Percentiles rank a stretch among this genome's conserved stretches.
phyloP scores from a whole-genome alignment of 495 filamentous ascomycete species.

The Aspergillus conjunctus region DNA sequence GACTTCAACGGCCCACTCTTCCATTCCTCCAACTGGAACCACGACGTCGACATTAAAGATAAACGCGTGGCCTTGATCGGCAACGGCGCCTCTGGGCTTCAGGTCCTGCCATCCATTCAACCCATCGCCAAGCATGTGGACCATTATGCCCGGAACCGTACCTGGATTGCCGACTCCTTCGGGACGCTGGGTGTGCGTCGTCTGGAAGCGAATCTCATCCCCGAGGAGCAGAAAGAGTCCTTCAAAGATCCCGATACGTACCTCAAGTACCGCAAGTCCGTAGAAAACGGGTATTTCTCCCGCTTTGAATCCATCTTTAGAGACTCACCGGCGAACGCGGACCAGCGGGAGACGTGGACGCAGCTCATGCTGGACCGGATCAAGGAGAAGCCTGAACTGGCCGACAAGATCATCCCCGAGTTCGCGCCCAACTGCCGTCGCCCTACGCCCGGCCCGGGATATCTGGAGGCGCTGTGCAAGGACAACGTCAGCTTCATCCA shows the following conservation, averaged over 20 bases:
- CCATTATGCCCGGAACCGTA: constrained; percentile 66
- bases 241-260: constrained; percentile 54
- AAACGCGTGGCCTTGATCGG: constrained; percentile 65
- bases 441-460: constrained; percentile 70
- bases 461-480: constrained; percentile 67
- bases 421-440: constrained; percentile 70
- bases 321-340: constrained; percentile 52
- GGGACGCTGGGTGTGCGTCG: constrained; percentile 42
- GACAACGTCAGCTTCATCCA: constrained; percentile 64
- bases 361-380: constrained; percentile 54
- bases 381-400: constrained; percentile 55
- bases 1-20: constrained; percentile 51
- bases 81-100: constrained; percentile 59
- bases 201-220: constrained; percentile 51
- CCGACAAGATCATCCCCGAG: constrained; percentile 59
- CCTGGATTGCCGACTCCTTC: constrained; percentile 67
- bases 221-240: constrained; percentile 49
- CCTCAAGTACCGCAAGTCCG: constrained; percentile 48
- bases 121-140: constrained; percentile 58
- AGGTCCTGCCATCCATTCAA: constrained; percentile 59
- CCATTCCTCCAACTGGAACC: constrained; percentile 59
- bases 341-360: constrained; percentile 52
- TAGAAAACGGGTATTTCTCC: constrained; percentile 60
- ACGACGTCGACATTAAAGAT: constrained; percentile 46
- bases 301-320: constrained; percentile 59